phyloP scores from a whole-genome alignment of 2,329 filamentous ascomycete species.

The Alternaria sp. region DNA sequence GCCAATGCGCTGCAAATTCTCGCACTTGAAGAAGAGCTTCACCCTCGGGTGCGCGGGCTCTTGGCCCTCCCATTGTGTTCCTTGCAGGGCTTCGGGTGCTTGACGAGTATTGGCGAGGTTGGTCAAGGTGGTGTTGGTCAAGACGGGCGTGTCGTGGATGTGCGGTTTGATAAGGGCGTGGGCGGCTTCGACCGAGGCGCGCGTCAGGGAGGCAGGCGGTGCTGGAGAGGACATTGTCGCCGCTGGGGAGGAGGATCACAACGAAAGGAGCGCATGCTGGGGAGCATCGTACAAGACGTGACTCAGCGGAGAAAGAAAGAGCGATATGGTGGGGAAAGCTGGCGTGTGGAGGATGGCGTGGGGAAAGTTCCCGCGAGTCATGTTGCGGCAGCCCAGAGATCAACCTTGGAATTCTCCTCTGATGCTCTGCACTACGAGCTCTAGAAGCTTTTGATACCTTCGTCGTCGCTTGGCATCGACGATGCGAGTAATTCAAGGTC shows the following conservation, averaged over 20 bases:
- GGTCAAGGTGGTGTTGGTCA: constrained; percentile 80
- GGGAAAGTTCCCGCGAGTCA: constrained; percentile 1
- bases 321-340: background rate
- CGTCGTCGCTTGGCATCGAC: background rate
- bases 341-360: constrained; percentile 1
- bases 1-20: constrained; percentile 89
- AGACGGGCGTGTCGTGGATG: constrained; percentile 83
- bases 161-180: constrained; percentile 75
- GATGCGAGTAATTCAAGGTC: background rate
- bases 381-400: background rate
- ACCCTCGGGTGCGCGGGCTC: constrained; percentile 70
- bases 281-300: background rate
- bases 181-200: constrained; percentile 74
- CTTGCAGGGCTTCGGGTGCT: constrained; percentile 59
- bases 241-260: background rate
- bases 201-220: constrained; percentile 68
- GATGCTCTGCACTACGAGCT: too few species aligned
- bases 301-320: background rate
- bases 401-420: too few species aligned
- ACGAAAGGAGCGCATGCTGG: constrained; percentile 14
- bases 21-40: constrained; percentile 91
- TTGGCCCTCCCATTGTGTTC: constrained; percentile 66
- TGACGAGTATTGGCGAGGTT: constrained; percentile 77
- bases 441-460: too few species aligned
- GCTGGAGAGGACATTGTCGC: background rate